Evolutionary conservation across 352 stramenopile genomes (phyloP).

Genomic region (Pythium sukuiense): DNA sequence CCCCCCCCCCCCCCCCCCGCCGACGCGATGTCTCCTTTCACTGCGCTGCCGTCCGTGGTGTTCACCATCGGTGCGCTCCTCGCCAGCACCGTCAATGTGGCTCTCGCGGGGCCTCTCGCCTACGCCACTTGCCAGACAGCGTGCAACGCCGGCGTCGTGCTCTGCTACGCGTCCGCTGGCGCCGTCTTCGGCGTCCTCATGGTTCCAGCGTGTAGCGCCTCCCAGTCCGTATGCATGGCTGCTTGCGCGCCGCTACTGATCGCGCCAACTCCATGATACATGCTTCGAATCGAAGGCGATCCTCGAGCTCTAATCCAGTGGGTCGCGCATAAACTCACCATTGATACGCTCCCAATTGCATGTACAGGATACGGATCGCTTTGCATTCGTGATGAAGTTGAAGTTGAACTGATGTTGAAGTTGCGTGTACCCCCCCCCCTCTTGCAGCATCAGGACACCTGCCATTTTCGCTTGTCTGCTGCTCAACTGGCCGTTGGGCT

Average conservation of each 20-base stretch:
- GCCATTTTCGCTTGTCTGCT: no score
- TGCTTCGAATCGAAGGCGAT: no score
- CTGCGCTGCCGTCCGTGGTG: neutral
- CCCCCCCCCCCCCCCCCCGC: no score
- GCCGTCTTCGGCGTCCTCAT: constrained; percentile 39
- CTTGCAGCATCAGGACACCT: no score
- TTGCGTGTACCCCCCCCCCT: no score
- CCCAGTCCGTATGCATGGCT: constrained; percentile 41
- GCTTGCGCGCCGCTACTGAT: constrained; percentile 32
- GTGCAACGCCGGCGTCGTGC: constrained; percentile 38
- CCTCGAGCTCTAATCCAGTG: no score
- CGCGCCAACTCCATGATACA: constrained; percentile 36
- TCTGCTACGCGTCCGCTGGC: constrained; percentile 38
- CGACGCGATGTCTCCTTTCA: neutral
- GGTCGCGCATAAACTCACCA: no score
- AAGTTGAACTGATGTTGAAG: no score
- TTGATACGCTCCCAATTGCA: no score
- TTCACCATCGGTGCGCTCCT: neutral
- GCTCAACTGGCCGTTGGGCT: no score
- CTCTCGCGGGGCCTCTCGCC: constrained; percentile 21
- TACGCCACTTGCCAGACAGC: constrained; percentile 44
- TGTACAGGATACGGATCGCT: no score
- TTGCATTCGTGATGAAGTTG: no score
- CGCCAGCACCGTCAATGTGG: neutral
- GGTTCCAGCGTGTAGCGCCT: constrained; percentile 32